Conservation (phyloP, 2,329 filamentous ascomycete genomes). For the Arthroderma sp. region DNA sequence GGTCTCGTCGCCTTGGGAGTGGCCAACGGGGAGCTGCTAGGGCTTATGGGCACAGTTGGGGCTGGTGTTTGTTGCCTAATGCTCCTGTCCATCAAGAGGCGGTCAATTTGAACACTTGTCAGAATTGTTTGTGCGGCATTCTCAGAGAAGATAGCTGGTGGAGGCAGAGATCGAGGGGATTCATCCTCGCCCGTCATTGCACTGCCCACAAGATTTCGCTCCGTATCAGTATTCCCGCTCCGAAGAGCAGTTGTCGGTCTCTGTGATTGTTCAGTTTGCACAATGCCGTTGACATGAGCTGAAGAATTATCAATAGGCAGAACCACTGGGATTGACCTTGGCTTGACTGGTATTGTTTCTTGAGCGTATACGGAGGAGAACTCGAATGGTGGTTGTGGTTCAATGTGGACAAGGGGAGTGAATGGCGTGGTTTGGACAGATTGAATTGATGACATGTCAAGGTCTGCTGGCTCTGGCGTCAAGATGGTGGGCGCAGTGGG, state of each 20-base stretch:
- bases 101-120: conserved; percentile 70
- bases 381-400: conserved; percentile 11
- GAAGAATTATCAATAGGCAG: no score
- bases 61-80: conserved; percentile 15
- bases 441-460: conserved; percentile 8
- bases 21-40: conserved; percentile 20
- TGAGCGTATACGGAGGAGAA: conserved; percentile 21
- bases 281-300: no score
- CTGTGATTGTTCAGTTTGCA: background rate
- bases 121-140: conserved; percentile 70
- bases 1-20: conserved; percentile 22
- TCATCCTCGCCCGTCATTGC: background rate
- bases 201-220: background rate
- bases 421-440: conserved; percentile 6
- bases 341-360: conserved; percentile 7
- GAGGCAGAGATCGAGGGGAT: background rate
- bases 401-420: conserved; percentile 1
- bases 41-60: conserved; percentile 7
- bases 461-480: background rate
- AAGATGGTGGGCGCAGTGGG: background rate
- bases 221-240: conserved; percentile 2
- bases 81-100: conserved; percentile 49
- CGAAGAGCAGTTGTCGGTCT: conserved; percentile 13
- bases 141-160: conserved; percentile 43
- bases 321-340: conserved; percentile 7